Evolutionary conservation across 768 basidiomycete species (phyloP), one percentile per base, ranked within the genome.

Genomic region (Lyophyllum atratum): DNA sequence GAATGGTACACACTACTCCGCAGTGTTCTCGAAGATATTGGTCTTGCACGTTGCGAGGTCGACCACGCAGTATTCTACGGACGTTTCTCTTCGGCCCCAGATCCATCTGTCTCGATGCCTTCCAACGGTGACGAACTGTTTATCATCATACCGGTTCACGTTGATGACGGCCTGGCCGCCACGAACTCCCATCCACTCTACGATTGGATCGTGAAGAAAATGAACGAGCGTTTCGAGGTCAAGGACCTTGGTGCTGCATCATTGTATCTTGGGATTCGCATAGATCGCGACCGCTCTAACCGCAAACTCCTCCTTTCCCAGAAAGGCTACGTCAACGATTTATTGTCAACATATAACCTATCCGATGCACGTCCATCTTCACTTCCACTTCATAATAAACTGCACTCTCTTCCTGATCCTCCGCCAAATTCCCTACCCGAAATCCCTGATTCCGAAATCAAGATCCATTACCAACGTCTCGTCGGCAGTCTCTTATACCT

Each of bases 21-120:
- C 8, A 11, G n/a, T 0, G 51, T 48, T 10, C 61, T 71, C 15
- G 47, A 52, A 21, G 24, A 9, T 1, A 34, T 64, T 5, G 62
- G 67, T 8, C 25, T 72, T 6, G 21, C 49, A 0, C 51, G 62
- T 0, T 68, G 66, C 7, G 60, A 68, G 0, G 59, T 67, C 1
- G 72, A 74, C 48, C 65, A 70, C 26, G 58, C 62, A 2, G 65
- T 70, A 12, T 71, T 69, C 53, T 28, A 62, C 29, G 62, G 65
- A 0, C n/a, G n/a, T n/a, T 67, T 61, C 61, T 33, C 59, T 8
- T 19, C 57, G 1, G 44, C 67, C 10, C 67, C 67, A 3, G 48
- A 64, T 31, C 37, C 55, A 0, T 58, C 61, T 1, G 37, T 68
- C 14, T 17, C 52, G 3, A 62, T 65, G 59, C 61, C 65, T 2